Conservation (phyloP, 768 basidiomycete species). For the Suillus hirtellus region DNA sequence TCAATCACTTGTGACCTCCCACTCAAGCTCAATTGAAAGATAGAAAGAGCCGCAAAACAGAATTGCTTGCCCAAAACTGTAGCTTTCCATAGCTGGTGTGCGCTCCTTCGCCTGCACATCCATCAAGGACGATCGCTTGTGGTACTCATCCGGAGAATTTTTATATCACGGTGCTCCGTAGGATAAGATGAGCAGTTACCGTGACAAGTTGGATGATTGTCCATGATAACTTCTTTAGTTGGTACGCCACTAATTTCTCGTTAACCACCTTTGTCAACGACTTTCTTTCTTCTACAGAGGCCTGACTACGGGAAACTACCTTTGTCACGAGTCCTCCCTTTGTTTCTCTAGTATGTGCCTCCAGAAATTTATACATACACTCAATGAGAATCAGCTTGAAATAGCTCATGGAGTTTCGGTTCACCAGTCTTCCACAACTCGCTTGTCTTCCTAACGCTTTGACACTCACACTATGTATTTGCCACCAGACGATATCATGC, state of each 20-base stretch:
- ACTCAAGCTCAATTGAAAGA: background rate
- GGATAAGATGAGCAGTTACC: background rate
- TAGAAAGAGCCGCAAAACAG: background rate
- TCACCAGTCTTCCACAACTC: background rate
- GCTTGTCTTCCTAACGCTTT: background rate
- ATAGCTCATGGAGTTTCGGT: background rate
- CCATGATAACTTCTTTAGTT: background rate
- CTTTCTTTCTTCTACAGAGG: background rate
- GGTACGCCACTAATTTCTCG: too few species aligned
- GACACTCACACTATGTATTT: background rate
- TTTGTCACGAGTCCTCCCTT: background rate
- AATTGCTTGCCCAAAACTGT: background rate
- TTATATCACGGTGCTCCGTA: background rate
- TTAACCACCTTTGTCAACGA: too few species aligned
- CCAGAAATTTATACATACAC: background rate
- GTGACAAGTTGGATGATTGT: background rate
- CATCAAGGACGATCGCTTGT: background rate
- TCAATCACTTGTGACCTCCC: background rate
- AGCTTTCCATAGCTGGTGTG: background rate
- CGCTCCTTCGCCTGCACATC: background rate
- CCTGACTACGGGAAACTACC: background rate
- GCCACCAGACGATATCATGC: background rate
- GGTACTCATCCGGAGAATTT: background rate
- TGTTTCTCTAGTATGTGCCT: background rate
- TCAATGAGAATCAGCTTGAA: background rate